Evolutionary conservation across 129 eudicot genomes (phyloP), one percentile per base, ranked within the genome.

Genomic region (Sambucus nigra): DNA sequence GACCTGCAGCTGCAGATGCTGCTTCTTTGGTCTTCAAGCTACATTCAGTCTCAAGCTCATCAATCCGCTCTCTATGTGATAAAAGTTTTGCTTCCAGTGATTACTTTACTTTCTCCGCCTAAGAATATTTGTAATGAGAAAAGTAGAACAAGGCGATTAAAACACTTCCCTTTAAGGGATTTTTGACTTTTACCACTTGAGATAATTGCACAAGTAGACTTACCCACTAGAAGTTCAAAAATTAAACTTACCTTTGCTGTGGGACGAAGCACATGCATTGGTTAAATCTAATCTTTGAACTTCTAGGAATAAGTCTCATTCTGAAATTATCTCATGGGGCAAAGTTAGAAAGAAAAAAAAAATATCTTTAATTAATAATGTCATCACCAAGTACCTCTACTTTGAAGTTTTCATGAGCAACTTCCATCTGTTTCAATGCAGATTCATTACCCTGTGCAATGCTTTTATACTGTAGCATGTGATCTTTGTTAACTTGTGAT

Each of bases 381-480:
- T 14, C 21, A 42, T 20, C 2, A 1, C 12, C 10, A 41, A 6
- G 14, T 59, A 77, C 83, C 77, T 91, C 98, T 2, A 40, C 60
- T 61, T 68, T 91, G 27, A 68, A 79, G 35, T 47, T 80, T 68
- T 85, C 94, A 62, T 78, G 77, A 10, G 81, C 79, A 22, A 25
- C 61, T 60, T 91, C 98, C 75, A 91, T 81, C 53, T 91, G 86
- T 68, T 81, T 81, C 18, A 91, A 68, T 4, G 95, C 95, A 29
- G 76, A 75, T 64, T 91, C 98, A 55, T 85, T 91, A 60, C 75
- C 94, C 53, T 81, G 73, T 23, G 98, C 98, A 17, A 91, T 72
- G 64, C 87, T 76, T 68, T 82, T 91, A 60, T 91, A 91, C 77
- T 80, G 97, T 49, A 71, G 55, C 98, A 91, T 85, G 61, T 91